These are phyloP conservation scores for Ichthyophthirius multifiliis DNA, from an alignment of 169 alveolate species.

Conservation along the genomic window DNA sequence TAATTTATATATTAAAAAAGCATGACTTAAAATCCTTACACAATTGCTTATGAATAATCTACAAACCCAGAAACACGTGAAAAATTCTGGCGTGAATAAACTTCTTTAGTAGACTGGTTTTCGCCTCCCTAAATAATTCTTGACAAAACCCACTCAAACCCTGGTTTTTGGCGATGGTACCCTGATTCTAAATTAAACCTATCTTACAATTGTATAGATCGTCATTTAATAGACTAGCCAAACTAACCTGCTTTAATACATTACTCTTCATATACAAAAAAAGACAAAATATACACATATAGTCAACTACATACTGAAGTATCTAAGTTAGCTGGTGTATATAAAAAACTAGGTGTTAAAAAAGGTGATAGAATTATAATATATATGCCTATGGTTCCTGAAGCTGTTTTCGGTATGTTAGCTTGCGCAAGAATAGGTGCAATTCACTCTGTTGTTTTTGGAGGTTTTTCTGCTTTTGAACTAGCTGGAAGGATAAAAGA, in stretches of 20 bases:
- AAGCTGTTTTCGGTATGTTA: conserved; percentile 76
- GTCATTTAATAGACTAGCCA: conserved; percentile 62
- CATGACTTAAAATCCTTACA: conserved; percentile 3
- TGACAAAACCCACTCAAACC: conserved; percentile 50
- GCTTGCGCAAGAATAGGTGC: conserved; percentile 88
- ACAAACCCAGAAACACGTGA: conserved; percentile 34
- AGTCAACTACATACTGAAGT: conserved; percentile 64
- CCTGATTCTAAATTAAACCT: conserved; percentile 73
- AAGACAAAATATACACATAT: conserved; percentile 55
- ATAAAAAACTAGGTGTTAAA: conserved; percentile 55
- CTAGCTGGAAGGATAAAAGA: conserved; percentile 79
- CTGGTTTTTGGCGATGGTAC: conserved; percentile 76
- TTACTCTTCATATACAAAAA: conserved; percentile 70
- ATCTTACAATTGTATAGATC: conserved; percentile 81
- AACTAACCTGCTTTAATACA: conserved; percentile 68
- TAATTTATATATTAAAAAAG: too few relatives aligned
- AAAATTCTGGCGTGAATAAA: conserved; percentile 46
- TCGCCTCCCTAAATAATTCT: conserved; percentile 44
- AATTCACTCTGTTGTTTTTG: conserved; percentile 85
- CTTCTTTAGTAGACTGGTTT: conserved; percentile 51
- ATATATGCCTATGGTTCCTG: conserved; percentile 89
- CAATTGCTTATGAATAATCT: conserved; percentile 24
- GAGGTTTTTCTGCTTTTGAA: conserved; percentile 85
- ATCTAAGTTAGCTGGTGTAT: conserved; percentile 66
- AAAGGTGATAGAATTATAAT: conserved; percentile 82